phyloP scores from a whole-genome alignment of 148 eudicot genomes.

The Hydrangea macrophylla region DNA sequence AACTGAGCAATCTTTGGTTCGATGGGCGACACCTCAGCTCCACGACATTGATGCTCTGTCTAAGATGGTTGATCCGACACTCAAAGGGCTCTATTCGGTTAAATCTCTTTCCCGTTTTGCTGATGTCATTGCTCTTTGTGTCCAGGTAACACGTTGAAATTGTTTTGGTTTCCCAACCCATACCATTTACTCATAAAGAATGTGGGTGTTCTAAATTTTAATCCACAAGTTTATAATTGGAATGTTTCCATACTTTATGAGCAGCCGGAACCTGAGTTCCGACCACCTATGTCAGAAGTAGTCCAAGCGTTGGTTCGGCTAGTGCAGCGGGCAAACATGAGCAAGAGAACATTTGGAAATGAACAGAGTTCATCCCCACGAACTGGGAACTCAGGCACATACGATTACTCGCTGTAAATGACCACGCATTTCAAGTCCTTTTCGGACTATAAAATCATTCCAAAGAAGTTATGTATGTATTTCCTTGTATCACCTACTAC shows the following conservation, averaged over 20 bases:
- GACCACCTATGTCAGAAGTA: conserved; percentile 99
- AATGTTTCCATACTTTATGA: not conserved
- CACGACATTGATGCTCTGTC: conserved; percentile 87
- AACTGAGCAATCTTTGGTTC: conserved; percentile 77
- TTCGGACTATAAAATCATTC: not conserved
- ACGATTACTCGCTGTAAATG: not conserved
- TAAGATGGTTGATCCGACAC: conserved; percentile 89
- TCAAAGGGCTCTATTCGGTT: conserved; percentile 82
- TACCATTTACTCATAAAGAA: not conserved
- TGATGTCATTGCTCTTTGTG: conserved; percentile 91
- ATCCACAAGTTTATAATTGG: not conserved
- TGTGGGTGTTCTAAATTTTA: not conserved
- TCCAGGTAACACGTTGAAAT: conserved; percentile 54
- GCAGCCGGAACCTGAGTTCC: conserved; percentile 94
- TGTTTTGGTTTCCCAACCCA: not conserved
- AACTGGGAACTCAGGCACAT: conserved; percentile 34
- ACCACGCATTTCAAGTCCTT: not conserved
- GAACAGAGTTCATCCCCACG: conserved; percentile 34
- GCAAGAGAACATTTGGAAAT: conserved; percentile 83
- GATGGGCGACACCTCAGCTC: conserved; percentile 98
- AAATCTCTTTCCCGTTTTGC: conserved; percentile 94
- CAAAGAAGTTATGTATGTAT: not conserved
- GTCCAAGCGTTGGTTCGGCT: conserved; percentile 90
- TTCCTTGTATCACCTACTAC: not conserved
- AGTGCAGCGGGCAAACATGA: conserved; percentile 93